phyloP scores from a whole-genome alignment of 495 filamentous ascomycete genomes.

The Penicillium subrubescens region DNA sequence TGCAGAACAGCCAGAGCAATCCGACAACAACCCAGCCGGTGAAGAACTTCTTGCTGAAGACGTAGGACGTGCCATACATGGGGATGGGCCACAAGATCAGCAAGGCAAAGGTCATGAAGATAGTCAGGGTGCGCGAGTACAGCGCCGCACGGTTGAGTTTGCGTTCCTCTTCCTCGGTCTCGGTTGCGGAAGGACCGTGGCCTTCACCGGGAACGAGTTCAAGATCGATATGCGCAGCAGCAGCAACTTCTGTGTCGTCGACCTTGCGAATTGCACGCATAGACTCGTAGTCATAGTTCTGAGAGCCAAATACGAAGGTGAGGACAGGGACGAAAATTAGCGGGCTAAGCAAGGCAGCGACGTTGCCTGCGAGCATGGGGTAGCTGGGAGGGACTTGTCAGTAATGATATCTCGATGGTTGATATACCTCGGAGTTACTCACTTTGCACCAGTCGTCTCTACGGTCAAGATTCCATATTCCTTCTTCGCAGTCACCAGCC shows the following conservation, averaged over 20 bases:
- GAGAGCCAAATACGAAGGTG: slow-evolving; percentile 70
- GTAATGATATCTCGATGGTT: neutral
- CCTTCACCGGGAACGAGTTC: slow-evolving; percentile 66
- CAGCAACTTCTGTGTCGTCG: slow-evolving; percentile 78
- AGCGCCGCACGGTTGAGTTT: slow-evolving; percentile 72
- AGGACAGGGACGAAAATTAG: slow-evolving; percentile 77
- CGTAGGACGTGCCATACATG: slow-evolving; percentile 83
- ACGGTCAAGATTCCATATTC: slow-evolving; percentile 75
- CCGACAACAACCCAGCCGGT: slow-evolving; percentile 89
- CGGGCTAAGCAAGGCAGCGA: slow-evolving; percentile 78
- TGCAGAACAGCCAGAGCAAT: slow-evolving; percentile 85
- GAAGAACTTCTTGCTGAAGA: slow-evolving; percentile 91
- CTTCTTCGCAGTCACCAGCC: slow-evolving; percentile 87
- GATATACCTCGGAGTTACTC: slow-evolving; percentile 22
- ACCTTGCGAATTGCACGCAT: slow-evolving; percentile 84
- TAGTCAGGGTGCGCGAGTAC: slow-evolving; percentile 77
- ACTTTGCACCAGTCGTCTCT: slow-evolving; percentile 74
- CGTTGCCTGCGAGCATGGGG: slow-evolving; percentile 88
- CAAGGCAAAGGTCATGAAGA: slow-evolving; percentile 72
- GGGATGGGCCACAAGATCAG: slow-evolving; percentile 94
- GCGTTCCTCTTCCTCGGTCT: slow-evolving; percentile 62
- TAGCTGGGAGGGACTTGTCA: slow-evolving; percentile 44
- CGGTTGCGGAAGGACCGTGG: slow-evolving; percentile 27
- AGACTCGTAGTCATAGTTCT: slow-evolving; percentile 87
- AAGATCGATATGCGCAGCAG: slow-evolving; percentile 68